A percentile compares a stretch with the other conserved stretches of the same genome.
Conservation (phyloP, 176 grass and related monocot genomes). For the Carex pumila region DNA sequence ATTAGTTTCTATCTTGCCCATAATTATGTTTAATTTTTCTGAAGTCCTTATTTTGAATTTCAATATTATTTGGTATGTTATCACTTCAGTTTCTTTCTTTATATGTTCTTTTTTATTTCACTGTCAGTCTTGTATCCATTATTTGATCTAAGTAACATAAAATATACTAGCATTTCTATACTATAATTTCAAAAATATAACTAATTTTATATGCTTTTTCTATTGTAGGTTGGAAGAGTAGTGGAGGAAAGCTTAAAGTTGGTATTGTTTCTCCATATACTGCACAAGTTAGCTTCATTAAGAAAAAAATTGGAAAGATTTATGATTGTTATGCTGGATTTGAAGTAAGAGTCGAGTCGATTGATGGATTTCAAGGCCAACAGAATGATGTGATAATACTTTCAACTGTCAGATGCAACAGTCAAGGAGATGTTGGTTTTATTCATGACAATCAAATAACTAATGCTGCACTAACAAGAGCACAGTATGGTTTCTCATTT, state of each 20-base stretch:
- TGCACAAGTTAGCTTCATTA: slow-evolving; percentile 49
- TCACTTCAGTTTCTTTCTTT: background rate
- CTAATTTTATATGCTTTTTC: no score
- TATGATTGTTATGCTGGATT: slow-evolving; percentile 36
- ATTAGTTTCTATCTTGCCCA: background rate
- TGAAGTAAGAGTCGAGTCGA: slow-evolving; percentile 42
- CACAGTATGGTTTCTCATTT: slow-evolving; percentile 32
- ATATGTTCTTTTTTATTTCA: background rate
- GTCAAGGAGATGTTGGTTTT: slow-evolving; percentile 45
- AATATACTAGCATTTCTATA: no score
- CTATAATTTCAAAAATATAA: no score
- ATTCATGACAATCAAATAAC: slow-evolving; percentile 49
- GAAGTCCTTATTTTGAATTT: background rate
- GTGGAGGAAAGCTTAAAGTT: slow-evolving; percentile 30
- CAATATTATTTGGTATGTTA: background rate
- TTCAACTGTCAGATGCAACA: slow-evolving; percentile 57
- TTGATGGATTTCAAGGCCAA: slow-evolving; percentile 76
- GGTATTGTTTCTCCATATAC: slow-evolving; percentile 64
- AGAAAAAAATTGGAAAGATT: slow-evolving; percentile 38
- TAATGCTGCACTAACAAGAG: slow-evolving; percentile 80
- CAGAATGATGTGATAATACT: background rate
- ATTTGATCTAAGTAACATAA: no score
- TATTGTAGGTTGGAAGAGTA: slow-evolving; percentile 39
- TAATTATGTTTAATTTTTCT: background rate
- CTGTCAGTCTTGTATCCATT: no score